A percentile compares a stretch with the other conserved stretches of the same genome.
phyloP scores from a whole-genome alignment of 2,329 filamentous ascomycete species.

The Monilinia polystroma region DNA sequence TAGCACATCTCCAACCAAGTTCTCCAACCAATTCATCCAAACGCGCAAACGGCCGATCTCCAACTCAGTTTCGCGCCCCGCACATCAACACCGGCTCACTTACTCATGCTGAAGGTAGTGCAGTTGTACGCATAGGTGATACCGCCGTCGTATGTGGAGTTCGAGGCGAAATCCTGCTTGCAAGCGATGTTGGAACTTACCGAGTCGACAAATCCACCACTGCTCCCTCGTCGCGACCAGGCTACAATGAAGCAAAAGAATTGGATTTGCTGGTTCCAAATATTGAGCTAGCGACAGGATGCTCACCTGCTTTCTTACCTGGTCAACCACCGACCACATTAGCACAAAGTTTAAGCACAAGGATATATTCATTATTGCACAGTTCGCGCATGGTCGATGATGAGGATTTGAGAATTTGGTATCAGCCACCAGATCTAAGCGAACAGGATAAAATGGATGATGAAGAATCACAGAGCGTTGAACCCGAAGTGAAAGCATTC shows the following conservation, averaged over 20 bases:
- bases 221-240: slow-evolving; percentile 39
- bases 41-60: slow-evolving; percentile 78
- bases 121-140: slow-evolving; percentile 83
- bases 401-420: slow-evolving; percentile 73
- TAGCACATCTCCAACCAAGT: slow-evolving; percentile 75
- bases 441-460: slow-evolving; percentile 47
- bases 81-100: slow-evolving; percentile 80
- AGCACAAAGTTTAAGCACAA: slow-evolving; percentile 78
- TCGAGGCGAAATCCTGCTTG: slow-evolving; percentile 77
- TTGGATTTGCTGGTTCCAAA: slow-evolving; percentile 86
- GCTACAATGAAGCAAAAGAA: slow-evolving; percentile 50
- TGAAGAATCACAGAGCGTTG: slow-evolving; percentile 36
- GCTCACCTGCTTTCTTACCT: slow-evolving; percentile 79
- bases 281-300: slow-evolving; percentile 87
- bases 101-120: slow-evolving; percentile 85
- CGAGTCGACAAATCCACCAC: slow-evolving; percentile 45
- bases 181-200: slow-evolving; percentile 70
- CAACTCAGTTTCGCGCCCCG: slow-evolving; percentile 67
- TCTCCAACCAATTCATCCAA: slow-evolving; percentile 53
- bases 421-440: slow-evolving; percentile 51
- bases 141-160: slow-evolving; percentile 95
- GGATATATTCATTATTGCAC: slow-evolving; percentile 75
- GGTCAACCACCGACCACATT: slow-evolving; percentile 76
- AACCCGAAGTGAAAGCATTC: slow-evolving; percentile 70
- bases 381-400: slow-evolving; percentile 62